phyloP scores from a whole-genome alignment of 164 flowering plant species.

The Dillenia suffruticosa region DNA sequence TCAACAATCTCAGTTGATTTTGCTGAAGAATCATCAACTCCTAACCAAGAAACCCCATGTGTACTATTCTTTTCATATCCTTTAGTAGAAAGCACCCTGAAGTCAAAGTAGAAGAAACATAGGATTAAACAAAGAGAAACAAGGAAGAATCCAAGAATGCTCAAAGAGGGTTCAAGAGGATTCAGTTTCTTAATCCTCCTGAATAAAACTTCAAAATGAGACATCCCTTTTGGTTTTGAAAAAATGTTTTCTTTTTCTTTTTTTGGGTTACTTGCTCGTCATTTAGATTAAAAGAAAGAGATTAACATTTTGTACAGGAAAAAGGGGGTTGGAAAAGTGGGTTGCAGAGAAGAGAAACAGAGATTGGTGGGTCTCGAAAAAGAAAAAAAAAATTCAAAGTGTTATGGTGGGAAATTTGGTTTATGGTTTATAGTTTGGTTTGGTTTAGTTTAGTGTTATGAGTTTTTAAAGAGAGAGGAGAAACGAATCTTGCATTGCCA shows the following conservation, averaged over 20 bases:
- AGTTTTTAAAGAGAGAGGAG: not conserved
- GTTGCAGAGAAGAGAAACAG: conserved; percentile 5
- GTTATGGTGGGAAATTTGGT: too few relatives aligned
- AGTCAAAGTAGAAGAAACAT: conserved; percentile 47
- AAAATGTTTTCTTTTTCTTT: conserved; percentile 10
- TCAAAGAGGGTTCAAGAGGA: conserved; percentile 39
- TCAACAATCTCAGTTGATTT: not conserved
- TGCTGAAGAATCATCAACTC: conserved; percentile 10
- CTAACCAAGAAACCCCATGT: conserved; percentile 14
- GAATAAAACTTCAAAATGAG: conserved; percentile 30
- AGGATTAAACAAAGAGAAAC: conserved; percentile 26
- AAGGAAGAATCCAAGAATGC: conserved; percentile 38
- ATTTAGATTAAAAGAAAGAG: conserved; percentile 4
- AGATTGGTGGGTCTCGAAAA: not conserved
- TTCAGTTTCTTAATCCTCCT: conserved; percentile 47
- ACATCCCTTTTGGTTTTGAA: conserved; percentile 16
- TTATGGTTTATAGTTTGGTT: not conserved
- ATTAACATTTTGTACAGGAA: not conserved
- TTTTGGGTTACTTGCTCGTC: not conserved
- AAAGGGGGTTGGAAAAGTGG: not conserved
- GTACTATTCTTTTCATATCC: conserved; percentile 4
- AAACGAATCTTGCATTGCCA: not conserved
- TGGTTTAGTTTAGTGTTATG: not conserved
- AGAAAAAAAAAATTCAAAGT: conserved; percentile 1
- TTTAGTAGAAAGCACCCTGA: conserved; percentile 12